These are phyloP conservation scores for Gaeumannomyces tritici DNA, from an alignment of 2,329 filamentous ascomycete species.

Conservation along the genomic window DNA sequence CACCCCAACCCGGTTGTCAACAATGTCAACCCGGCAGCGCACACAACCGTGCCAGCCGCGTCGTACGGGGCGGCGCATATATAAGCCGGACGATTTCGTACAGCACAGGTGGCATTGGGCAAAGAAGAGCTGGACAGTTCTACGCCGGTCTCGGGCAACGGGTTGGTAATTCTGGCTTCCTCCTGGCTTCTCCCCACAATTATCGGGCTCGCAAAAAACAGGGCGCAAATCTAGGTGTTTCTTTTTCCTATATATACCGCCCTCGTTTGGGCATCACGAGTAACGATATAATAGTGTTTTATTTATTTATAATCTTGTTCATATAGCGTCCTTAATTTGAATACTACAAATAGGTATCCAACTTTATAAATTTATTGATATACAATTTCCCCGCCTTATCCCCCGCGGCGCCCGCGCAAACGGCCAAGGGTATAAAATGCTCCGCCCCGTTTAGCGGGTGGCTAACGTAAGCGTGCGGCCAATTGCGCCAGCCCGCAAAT, in stretches of 20 bases:
- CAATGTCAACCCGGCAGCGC: background rate
- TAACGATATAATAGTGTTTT: background rate
- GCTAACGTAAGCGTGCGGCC: slow-evolving; percentile 37
- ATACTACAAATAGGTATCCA: slow-evolving; percentile 46
- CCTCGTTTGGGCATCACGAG: background rate
- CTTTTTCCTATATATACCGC: background rate
- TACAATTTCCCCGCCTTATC: slow-evolving; percentile 34
- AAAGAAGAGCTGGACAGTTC: too few relatives aligned
- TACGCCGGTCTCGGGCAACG: too few relatives aligned
- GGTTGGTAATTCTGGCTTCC: too few relatives aligned
- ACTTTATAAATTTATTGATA: slow-evolving; percentile 35
- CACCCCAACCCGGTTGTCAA: too few relatives aligned
- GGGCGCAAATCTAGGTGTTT: too few relatives aligned
- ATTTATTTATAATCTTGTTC: background rate
- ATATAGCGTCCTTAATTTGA: slow-evolving; percentile 27
- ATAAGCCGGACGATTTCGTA: too few relatives aligned
- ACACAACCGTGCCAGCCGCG: too few relatives aligned
- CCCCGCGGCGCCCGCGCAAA: slow-evolving; percentile 41
- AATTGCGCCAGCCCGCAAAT: slow-evolving; percentile 37
- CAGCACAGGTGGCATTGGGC: too few relatives aligned
- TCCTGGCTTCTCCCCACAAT: too few relatives aligned
- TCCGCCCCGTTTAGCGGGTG: slow-evolving; percentile 44
- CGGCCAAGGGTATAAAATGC: slow-evolving; percentile 50
- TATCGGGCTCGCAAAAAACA: too few relatives aligned
- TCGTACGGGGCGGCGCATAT: too few relatives aligned